Evolutionary conservation across 1,284 basidiomycete species (phyloP), one percentile per base, ranked within the genome.

Genomic region (Anthracocystis setariae): DNA sequence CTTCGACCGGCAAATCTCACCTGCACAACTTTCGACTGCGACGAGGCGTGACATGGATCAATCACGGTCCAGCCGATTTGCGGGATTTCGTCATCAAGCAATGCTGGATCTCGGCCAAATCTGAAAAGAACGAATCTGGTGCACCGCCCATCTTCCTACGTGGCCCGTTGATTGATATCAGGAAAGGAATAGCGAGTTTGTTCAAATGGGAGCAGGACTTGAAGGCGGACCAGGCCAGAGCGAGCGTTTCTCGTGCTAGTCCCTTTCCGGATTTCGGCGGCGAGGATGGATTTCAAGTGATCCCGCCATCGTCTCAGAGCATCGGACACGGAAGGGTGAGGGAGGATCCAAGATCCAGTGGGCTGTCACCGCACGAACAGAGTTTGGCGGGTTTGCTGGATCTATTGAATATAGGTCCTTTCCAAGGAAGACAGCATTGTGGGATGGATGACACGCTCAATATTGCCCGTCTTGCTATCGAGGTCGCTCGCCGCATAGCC

Each of bases 81-180:
- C 87, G 91, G 49, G 90, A 94, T 84, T 94, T 94, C 79, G 76
- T 84, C 20, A 77, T 84, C 52, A 85, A 94, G 83, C 90, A 92
- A 80, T 91, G 89, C 81, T 93, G 91, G 82, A 91, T 94, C 76
- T 92, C 65, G 2, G 56, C 47, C 23, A 32, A 38, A 5, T 20
- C 50, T 1, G 46, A 46, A 1, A 51, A 53, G 7, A 46, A 17
- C 9, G 33, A 48, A 12, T 43, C 44, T 9, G 71, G 71, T n/a
- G 44, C 54, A n/a, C 72, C 74, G 8, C 74, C 74, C 0, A 48
- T 67, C 45, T 79, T 73, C 46, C 52, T 77, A 4, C 59, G 76
- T 8, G 73, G 75, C 46, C 58, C 79, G 49, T 48, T 66, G 51
- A 56, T 83, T 54, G 67, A 85, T 61, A 72, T 83, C 48, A 82